Percentiles rank a stretch among this genome's conserved stretches.
Conservation (phyloP, 163 green algal species). For the Chloromonas sp. region DNA sequence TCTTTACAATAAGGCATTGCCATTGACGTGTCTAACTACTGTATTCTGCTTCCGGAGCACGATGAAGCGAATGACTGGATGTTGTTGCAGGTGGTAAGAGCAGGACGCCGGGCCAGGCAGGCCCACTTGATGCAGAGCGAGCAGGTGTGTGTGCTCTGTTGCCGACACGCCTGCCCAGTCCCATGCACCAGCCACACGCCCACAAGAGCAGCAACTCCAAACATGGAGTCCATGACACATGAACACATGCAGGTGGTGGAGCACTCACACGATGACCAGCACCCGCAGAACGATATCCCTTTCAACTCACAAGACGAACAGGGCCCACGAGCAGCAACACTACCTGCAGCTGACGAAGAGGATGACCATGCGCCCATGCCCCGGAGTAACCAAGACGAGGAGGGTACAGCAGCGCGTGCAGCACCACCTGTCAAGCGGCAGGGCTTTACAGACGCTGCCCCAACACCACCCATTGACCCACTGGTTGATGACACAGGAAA, state of each 20-base stretch:
- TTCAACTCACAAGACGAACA: no score
- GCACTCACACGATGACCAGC: no score
- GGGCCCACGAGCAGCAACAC: not conserved
- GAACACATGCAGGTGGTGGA: not conserved
- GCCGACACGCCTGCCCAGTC: not conserved
- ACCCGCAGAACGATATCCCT: no score
- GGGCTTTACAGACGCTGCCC: not conserved
- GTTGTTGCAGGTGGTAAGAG: no score
- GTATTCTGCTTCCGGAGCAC: no score
- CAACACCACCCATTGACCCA: not conserved
- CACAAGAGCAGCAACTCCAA: no score
- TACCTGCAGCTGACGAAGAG: not conserved
- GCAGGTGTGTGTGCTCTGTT: not conserved
- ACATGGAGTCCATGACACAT: not conserved
- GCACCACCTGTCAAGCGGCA: not conserved
- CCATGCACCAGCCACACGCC: no score
- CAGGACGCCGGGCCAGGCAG: no score
- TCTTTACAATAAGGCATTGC: no score
- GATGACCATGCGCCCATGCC: not conserved
- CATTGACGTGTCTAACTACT: no score
- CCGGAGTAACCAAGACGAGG: not conserved
- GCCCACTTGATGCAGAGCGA: not conserved
- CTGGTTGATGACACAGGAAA: not conserved
- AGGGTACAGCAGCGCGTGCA: not conserved
- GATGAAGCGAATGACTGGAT: no score